Evolutionary conservation across 306 rosid species (phyloP), one percentile per base, ranked within the genome.

Genomic region (Alnus glutinosa): DNA sequence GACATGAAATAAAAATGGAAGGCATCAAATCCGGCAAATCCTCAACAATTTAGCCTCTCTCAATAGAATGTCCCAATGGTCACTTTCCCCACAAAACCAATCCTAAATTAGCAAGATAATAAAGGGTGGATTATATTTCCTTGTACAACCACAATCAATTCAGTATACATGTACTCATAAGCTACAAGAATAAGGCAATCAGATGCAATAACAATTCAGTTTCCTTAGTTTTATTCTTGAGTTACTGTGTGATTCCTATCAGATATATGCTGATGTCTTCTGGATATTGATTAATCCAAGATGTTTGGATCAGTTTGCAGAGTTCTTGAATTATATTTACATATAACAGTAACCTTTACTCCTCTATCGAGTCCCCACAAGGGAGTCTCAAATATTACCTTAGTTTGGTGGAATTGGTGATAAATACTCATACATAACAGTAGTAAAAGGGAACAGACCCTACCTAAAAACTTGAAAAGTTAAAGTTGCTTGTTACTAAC

Each of bases 351-450:
- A 64, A 15, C 23, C 70, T 64, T n/a, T 64, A 36, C 12, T 34
- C 47, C 70, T 14, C 10, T 34, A 13, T 36, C 0, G 2, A 36
- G 47, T 14, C 11, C 70, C 70, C 36, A 12, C 70, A 36, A 15
- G 70, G 46, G 36, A 16, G 48, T 64, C 46, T 14, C 9, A 10
- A 16, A 9, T 34, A 42, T 15, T 6, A 15, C 70, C 70, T 63
- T 63, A 34, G 13, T 42, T 63, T 32, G 44, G 72, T 42, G 34
- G 72, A 68, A 68, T n/a, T 68, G 14, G 72, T 68, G 15, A 42
- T 64, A 14, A 68, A 18, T 18, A 9, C 51, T 46, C 72, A 16
- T 68, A 32, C 39, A 8, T 3, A 1, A 18, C 32, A 2, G n/a
- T 68, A 8, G 13, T 18, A 39, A 44, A 68, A n/a, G 49, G 51